Conservation (phyloP, 164 flowering plant species). For the Houttuynia cordata region DNA sequence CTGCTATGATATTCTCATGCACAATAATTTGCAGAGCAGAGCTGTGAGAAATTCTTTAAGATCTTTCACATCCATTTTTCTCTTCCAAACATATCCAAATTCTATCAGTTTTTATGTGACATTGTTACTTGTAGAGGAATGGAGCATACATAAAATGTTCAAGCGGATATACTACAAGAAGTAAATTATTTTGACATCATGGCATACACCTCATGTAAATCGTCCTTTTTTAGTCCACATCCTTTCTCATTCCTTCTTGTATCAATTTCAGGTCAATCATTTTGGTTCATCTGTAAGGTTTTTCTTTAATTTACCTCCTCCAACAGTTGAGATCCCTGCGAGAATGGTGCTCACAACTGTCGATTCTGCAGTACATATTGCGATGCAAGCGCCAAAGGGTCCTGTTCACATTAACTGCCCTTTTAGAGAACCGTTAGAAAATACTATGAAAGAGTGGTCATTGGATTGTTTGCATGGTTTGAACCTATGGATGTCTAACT, state of each 20-base stretch:
- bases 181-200: background rate
- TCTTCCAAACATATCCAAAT: background rate
- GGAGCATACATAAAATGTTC: background rate
- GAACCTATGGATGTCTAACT: constrained; percentile 52
- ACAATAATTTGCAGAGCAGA: no score
- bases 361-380: constrained; percentile 73
- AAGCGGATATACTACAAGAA: background rate
- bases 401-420: constrained; percentile 92
- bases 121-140: background rate
- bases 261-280: constrained; percentile 56
- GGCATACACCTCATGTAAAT: background rate
- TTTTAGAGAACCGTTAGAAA: constrained; percentile 78
- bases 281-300: constrained; percentile 72
- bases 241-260: no score
- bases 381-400: constrained; percentile 63
- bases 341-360: constrained; percentile 78
- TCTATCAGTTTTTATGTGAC: background rate
- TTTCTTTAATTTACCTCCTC: constrained; percentile 77
- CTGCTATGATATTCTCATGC: no score
- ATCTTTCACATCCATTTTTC: background rate
- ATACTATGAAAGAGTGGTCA: constrained; percentile 41
- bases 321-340: constrained; percentile 69
- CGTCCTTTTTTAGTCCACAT: no score
- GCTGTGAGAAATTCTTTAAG: no score
- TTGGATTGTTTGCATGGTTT: constrained; percentile 53